Conservation (phyloP, 2,329 filamentous ascomycete species). For the Aspergillus sergii region DNA sequence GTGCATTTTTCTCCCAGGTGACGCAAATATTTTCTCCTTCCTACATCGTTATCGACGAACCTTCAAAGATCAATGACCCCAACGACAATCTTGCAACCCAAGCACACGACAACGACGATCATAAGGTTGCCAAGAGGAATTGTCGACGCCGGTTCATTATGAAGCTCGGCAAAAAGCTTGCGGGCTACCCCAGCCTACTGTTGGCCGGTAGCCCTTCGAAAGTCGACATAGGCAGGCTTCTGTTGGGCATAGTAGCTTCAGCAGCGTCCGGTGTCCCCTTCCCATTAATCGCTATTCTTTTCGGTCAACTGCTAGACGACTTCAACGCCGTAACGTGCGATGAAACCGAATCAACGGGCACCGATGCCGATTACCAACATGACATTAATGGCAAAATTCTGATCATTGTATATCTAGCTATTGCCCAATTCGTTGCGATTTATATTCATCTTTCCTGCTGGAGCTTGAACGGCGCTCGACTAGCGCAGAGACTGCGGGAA, state of each 20-base stretch:
- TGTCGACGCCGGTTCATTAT: conserved; percentile 21
- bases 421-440: conserved; percentile 64
- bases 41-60: background rate
- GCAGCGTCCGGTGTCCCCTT: conserved; percentile 45
- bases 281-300: conserved; percentile 43
- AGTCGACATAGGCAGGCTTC: conserved; percentile 30
- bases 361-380: conserved; percentile 23
- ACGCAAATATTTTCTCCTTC: background rate
- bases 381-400: conserved; percentile 58
- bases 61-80: background rate
- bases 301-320: conserved; percentile 44
- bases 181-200: conserved; percentile 39
- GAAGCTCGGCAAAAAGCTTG: conserved; percentile 34
- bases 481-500: conserved; percentile 65
- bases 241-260: conserved; percentile 31
- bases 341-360: conserved; percentile 14
- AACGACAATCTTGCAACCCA: background rate
- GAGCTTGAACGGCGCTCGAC: conserved; percentile 64
- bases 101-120: conserved; percentile 9
- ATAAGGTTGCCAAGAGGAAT: background rate
- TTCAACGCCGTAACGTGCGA: conserved; percentile 38
- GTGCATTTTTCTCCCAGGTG: background rate
- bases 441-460: conserved; percentile 67
- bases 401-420: conserved; percentile 64
- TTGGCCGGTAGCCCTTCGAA: conserved; percentile 41